Base-by-base conservation (phyloP, 1,284 basidiomycete species). In the Ustilago loliicola region DNA sequence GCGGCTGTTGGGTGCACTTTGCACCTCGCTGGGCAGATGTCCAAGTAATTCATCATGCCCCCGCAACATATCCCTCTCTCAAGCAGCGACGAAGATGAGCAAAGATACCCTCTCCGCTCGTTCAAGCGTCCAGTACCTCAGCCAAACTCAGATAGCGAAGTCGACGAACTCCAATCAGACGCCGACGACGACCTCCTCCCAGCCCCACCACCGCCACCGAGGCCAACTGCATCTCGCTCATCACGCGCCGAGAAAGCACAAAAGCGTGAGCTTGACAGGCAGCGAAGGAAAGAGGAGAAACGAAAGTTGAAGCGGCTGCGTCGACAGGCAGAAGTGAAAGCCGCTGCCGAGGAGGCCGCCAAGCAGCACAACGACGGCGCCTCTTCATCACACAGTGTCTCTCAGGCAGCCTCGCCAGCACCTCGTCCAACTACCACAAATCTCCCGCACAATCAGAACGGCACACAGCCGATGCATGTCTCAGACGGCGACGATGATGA, bases 141-240 rank as follows among this genome's bases (percentile, higher is more conserved):
- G 29, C 32, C 21, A 5, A 6, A 11, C 15, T 62, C 50, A 13
- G 40, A 32, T 25, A 34, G 29, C 38, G 66, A 68, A 19, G 29
- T 62, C 8, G 66, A 68, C 23, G 40, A 62, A 56, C 60, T 68
- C 32, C 45, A 47, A 47, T 68, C 66, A 8, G 66, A 68, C 30
- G 54, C 36, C 17, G 60, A 62, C 1, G 66, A 68, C 48, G 66
- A 67, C 21, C 36, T 60, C 8, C 21, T 30, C 23, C 29, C 47
- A 8, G 2, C 25, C 5, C 36, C 53, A 7, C 25, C 23, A 17
- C 42, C 25, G 3, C 61, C 32, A 48, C 66, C 36, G 11, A 56
- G 48, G 34, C 42, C 17, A 9, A 30, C 55, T 19, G n/a, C 56
- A 13, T 47, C 57, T 15, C 40, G 30, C 11, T 11, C 32, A 4